Evolutionary conservation across 2,329 filamentous ascomycete species (phyloP).

Genomic region (Claviceps maximensis): DNA sequence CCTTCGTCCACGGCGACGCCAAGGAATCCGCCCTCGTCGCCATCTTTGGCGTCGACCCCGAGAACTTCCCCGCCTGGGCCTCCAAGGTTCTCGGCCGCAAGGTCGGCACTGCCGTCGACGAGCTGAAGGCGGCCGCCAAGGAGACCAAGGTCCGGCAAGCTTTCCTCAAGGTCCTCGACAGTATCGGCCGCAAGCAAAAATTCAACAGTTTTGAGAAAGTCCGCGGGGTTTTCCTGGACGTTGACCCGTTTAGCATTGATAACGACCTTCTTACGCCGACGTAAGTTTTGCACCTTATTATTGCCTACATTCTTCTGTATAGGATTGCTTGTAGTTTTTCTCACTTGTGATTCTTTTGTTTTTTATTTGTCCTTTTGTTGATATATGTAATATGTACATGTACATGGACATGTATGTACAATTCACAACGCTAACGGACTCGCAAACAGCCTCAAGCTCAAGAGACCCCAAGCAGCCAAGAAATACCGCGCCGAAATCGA

Average conservation of each 20-base stretch:
- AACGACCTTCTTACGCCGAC: conserved; percentile 83
- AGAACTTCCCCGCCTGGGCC: conserved; percentile 69
- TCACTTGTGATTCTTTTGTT: neutral
- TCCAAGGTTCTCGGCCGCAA: conserved; percentile 59
- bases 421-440: conserved; percentile 8
- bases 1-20: conserved; percentile 83
- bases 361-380: neutral
- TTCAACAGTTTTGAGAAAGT: conserved; percentile 88
- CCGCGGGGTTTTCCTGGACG: conserved; percentile 54
- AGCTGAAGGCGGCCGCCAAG: conserved; percentile 51
- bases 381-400: too few species aligned
- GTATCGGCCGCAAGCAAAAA: conserved; percentile 67
- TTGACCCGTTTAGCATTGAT: conserved; percentile 87
- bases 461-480: conserved; percentile 42
- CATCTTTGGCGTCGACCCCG: conserved; percentile 79
- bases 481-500: conserved; percentile 40
- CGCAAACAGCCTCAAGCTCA: conserved; percentile 40
- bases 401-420: neutral
- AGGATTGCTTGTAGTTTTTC: neutral
- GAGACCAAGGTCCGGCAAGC: conserved; percentile 61
- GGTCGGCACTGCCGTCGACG: conserved; percentile 52
- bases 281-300: conserved; percentile 38
- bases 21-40: conserved; percentile 70
- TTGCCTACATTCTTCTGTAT: neutral
- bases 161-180: conserved; percentile 65